Conservation (phyloP, 768 basidiomycete species). For the Tricholoma sp. region DNA sequence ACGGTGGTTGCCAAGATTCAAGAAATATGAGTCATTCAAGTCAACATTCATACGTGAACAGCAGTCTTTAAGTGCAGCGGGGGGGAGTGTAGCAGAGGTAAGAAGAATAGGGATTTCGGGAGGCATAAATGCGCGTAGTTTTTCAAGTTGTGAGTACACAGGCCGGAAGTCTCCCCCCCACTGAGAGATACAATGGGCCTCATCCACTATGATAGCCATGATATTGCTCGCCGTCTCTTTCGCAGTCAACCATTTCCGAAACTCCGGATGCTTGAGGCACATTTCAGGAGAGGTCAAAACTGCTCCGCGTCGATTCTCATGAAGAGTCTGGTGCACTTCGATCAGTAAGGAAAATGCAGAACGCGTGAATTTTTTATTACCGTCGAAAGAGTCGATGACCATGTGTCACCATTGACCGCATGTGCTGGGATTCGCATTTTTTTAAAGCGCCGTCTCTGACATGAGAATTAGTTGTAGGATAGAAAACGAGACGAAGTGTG, state of each 20-base stretch:
- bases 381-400: not conserved
- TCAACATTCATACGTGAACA: not conserved
- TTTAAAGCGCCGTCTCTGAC: not conserved
- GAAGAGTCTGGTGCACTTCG: not conserved
- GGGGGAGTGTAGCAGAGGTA: not conserved
- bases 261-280: not conserved
- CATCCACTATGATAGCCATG: not conserved
- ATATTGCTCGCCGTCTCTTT: too few relatives aligned
- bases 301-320: not conserved
- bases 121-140: not conserved
- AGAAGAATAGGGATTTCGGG: not conserved
- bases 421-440: not conserved
- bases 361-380: not conserved
- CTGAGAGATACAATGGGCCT: not conserved
- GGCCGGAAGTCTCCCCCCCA: not conserved
- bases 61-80: not conserved
- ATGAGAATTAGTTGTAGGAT: not conserved
- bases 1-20: not conserved
- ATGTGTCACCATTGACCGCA: not conserved
- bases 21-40: not conserved
- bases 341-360: not conserved
- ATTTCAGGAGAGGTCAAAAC: not conserved
- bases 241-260: too few relatives aligned
- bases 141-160: not conserved
- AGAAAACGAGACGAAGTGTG: not conserved